Evolutionary conservation across 345 rosid species (phyloP).

Genomic region (Rhizophora mangle): DNA sequence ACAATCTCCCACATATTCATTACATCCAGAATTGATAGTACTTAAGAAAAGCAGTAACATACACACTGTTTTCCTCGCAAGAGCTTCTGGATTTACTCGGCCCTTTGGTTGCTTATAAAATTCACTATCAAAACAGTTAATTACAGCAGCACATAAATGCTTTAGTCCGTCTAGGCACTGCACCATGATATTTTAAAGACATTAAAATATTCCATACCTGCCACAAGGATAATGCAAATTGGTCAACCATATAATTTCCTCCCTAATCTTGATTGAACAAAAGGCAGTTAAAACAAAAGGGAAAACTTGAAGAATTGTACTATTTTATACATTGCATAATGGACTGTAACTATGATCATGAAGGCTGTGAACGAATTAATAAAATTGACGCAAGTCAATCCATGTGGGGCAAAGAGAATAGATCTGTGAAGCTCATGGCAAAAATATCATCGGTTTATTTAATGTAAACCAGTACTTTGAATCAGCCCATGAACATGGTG

Average conservation of each 20-base stretch:
- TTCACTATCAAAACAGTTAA: constrained; percentile 22
- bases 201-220: constrained; percentile 27
- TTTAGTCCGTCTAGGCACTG: constrained; percentile 25
- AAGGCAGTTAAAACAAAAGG: background rate
- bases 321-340: background rate
- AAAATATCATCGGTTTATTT: too few relatives aligned
- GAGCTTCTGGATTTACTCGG: constrained; percentile 23
- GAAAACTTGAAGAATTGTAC: background rate
- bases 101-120: constrained; percentile 20
- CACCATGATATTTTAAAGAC: constrained; percentile 21
- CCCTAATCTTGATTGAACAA: background rate
- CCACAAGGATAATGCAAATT: background rate
- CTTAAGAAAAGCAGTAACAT: constrained; percentile 14
- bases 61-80: constrained; percentile 23
- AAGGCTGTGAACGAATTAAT: background rate
- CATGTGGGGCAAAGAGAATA: too few relatives aligned
- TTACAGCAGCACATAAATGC: constrained; percentile 16
- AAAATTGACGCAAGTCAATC: background rate
- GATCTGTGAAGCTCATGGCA: too few relatives aligned
- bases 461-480: background rate
- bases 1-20: background rate
- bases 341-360: background rate
- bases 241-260: background rate
- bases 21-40: constrained; percentile 15
- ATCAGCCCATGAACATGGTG: background rate